A percentile compares a stretch with the other conserved stretches of the same genome.
Conservation (phyloP, 2,329 filamentous ascomycete species). For the Periconia macrospinosa region DNA sequence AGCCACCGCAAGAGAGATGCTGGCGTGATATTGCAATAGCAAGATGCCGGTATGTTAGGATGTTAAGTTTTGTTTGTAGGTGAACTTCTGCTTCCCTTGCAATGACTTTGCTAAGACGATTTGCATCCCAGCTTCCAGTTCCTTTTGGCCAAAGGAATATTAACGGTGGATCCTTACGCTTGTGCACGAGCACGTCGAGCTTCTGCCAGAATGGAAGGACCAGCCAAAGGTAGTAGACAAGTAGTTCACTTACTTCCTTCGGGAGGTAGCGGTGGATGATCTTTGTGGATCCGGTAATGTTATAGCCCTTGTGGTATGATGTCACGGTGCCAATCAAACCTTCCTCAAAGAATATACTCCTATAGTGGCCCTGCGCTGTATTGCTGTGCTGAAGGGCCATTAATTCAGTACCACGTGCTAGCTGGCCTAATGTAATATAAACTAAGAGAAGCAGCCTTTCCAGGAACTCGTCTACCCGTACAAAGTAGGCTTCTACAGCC, state of each 20-base stretch:
- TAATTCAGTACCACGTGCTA: no score
- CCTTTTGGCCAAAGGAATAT: neutral
- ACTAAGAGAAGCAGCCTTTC: no score
- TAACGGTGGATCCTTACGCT: neutral
- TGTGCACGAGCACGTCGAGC: slow-evolving; percentile 1
- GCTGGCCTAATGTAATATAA: no score
- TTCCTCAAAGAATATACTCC: slow-evolving; percentile 15
- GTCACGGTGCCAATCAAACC: slow-evolving; percentile 15
- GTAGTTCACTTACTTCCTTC: slow-evolving; percentile 14
- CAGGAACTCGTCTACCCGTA: no score
- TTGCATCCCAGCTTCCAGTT: neutral
- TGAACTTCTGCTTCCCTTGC: neutral
- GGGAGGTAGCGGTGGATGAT: slow-evolving; percentile 22
- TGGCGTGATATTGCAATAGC: no score
- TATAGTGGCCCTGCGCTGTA: neutral
- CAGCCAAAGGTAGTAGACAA: slow-evolving; percentile 18
- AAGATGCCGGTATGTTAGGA: neutral
- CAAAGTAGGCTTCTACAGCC: no score
- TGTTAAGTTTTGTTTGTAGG: slow-evolving; percentile 1
- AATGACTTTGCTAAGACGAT: neutral
- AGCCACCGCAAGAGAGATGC: no score
- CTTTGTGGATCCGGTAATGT: slow-evolving; percentile 10
- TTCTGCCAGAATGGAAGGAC: slow-evolving; percentile 4
- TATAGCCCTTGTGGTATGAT: slow-evolving; percentile 18
- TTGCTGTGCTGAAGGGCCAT: no score